Percentiles rank a stretch among this genome's conserved stretches.
Evolutionary conservation across 805 yeast genomes (phyloP).

Genomic region (Ogataea parapolymorpha): DNA sequence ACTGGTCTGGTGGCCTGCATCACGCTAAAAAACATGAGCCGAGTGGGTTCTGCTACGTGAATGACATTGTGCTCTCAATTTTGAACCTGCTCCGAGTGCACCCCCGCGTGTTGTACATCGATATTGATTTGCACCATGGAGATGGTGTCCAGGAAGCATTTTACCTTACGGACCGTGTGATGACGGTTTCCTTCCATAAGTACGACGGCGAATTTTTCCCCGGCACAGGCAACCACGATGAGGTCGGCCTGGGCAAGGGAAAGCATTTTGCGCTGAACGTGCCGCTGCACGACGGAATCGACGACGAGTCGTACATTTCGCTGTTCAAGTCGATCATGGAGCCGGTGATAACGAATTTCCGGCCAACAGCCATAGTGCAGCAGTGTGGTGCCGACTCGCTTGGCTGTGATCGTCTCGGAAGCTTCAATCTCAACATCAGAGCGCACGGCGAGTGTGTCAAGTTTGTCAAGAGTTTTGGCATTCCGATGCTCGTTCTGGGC

Average conservation of each 20-base stretch:
- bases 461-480: constrained; percentile 80
- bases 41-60: constrained; percentile 91
- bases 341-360: constrained; percentile 86
- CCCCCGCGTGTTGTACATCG: constrained; percentile 89
- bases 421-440: constrained; percentile 85
- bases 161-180: constrained; percentile 89
- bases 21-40: constrained; percentile 96
- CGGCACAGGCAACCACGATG: constrained; percentile 92
- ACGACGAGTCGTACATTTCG: constrained; percentile 78
- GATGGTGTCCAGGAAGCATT: constrained; percentile 98
- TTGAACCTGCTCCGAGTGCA: constrained; percentile 82
- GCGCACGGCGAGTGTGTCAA: constrained; percentile 97
- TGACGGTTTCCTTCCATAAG: constrained; percentile 95
- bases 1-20: constrained; percentile 96
- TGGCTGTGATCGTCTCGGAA: constrained; percentile 90
- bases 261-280: constrained; percentile 85
- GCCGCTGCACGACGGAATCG: constrained; percentile 93
- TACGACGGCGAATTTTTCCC: constrained; percentile 94
- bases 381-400: constrained; percentile 98
- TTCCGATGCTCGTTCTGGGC: constrained; percentile 88
- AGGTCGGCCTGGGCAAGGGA: constrained; percentile 85
- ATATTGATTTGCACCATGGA: constrained; percentile 94
- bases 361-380: constrained; percentile 89
- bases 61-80: constrained; percentile 89
- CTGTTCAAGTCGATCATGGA: constrained; percentile 82